These are phyloP conservation scores for Inga leiocalycina DNA, from an alignment of 306 rosid genomes.

Conservation along the genomic window DNA sequence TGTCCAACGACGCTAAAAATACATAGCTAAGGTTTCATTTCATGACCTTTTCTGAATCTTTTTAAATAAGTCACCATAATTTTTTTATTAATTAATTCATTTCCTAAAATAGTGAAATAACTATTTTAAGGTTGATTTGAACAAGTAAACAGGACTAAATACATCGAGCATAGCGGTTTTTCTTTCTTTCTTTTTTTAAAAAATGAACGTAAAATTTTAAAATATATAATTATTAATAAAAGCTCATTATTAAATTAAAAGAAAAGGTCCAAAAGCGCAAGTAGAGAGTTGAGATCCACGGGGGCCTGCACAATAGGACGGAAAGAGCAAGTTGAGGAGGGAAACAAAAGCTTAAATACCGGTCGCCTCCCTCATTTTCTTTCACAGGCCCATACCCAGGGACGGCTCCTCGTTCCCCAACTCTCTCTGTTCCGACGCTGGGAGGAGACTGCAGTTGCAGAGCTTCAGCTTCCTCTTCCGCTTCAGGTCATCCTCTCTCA, in stretches of 20 bases:
- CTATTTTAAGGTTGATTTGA: not conserved
- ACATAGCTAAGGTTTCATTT: not conserved
- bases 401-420: not conserved
- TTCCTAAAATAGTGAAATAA: not conserved
- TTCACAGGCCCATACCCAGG: not conserved
- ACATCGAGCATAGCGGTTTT: no score
- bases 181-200: no score
- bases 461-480: not conserved
- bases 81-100: not conserved
- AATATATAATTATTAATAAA: no score
- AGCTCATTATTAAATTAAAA: not conserved
- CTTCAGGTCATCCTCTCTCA: conserved; percentile 7
- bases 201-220: no score
- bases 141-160: not conserved
- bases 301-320: not conserved
- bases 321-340: not conserved
- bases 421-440: not conserved
- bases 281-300: not conserved
- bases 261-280: no score
- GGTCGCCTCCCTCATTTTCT: not conserved
- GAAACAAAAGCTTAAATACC: conserved; percentile 32
- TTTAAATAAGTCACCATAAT: no score
- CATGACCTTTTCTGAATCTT: not conserved
- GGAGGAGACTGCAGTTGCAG: not conserved
- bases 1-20: no score